Evolutionary conservation across 2,329 filamentous ascomycete genomes (phyloP), one percentile per base, ranked within the genome.

Genomic region (Aspergillus pseudoterreus): DNA sequence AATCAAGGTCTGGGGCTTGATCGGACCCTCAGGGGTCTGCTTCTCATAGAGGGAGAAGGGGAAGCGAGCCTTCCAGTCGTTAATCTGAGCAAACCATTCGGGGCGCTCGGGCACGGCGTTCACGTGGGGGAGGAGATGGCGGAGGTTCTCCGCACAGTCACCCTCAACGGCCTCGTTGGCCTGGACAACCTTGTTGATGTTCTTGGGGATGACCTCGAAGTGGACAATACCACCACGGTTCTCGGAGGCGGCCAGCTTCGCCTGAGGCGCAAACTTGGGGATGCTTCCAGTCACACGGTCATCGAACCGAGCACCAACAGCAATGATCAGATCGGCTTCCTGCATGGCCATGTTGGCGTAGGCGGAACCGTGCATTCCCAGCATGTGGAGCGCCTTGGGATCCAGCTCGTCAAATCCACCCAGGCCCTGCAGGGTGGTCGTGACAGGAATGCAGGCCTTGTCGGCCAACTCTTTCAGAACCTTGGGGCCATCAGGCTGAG

Each of bases 301-400:
- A 67, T 99, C 94, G 68, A 99, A 97, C 52, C 92, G 89, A 45
- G 85, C 90, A 63, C 94, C 94, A 17, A 99, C 83, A 48, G 92
- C 92, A 64, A 99, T 90, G 71, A 99, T 94, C 57, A 99, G 79
- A 75, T 99, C 94, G 12, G 94, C 89, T 71, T 96, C 88, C 74
- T 99, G 92, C 78, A 99, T 96, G 14, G 94, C 85, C 87, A 96
- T 90, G 78, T 99, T 99, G 70, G 94, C 94, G 67, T 95, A 99
- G 6, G 91, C 92, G 8, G 92, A 88, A 54, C 94, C 94, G 78
- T 97, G 92, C 94, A 97, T 97, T 58, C 94, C 94, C 27, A 97
- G 84, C 94, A 99, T 99, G 76, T 97, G 92, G 47, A 97, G 81
- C 42, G 92, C 88, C 82, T 96, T 96, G 60, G 90, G 84, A 66